phyloP scores from a whole-genome alignment of 2,329 filamentous ascomycete species.

The Colletotrichum neosansevieriae region DNA sequence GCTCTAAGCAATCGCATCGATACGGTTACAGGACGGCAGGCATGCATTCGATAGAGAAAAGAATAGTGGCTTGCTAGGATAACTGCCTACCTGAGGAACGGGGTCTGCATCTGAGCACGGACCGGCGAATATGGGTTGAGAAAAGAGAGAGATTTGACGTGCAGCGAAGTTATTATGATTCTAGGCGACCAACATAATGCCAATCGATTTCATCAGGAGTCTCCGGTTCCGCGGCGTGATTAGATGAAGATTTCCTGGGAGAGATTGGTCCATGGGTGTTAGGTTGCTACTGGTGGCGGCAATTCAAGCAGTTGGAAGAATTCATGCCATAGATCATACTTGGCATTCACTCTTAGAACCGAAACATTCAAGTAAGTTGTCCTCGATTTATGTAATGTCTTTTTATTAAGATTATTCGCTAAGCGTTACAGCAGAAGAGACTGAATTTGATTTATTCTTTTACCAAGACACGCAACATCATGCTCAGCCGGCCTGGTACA shows the following conservation, averaged over 20 bases:
- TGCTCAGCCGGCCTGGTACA: slow-evolving; percentile 82
- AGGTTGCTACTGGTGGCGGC: neutral
- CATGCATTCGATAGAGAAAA: slow-evolving; percentile 17
- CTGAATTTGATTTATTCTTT: no score
- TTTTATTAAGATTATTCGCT: neutral
- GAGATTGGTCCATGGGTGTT: neutral
- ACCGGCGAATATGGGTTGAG: slow-evolving; percentile 15
- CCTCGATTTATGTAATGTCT: neutral
- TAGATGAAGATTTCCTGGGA: no score
- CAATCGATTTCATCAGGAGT: neutral
- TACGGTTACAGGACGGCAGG: neutral
- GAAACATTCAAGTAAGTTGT: neutral
- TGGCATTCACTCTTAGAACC: no score
- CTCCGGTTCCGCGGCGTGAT: rapidly evolving
- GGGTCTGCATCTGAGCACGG: slow-evolving; percentile 9
- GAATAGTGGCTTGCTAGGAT: neutral
- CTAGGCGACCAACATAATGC: slow-evolving; percentile 31
- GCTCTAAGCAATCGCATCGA: slow-evolving; percentile 54
- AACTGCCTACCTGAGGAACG: neutral
- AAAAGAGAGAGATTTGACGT: slow-evolving; percentile 14
- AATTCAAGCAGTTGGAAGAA: no score
- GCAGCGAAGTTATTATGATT: slow-evolving; percentile 22
- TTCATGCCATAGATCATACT: no score
- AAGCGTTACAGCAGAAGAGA: neutral
- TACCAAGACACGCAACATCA: no score